Conservation (phyloP, 495 filamentous ascomycete species). For the Penicillium soppii region DNA sequence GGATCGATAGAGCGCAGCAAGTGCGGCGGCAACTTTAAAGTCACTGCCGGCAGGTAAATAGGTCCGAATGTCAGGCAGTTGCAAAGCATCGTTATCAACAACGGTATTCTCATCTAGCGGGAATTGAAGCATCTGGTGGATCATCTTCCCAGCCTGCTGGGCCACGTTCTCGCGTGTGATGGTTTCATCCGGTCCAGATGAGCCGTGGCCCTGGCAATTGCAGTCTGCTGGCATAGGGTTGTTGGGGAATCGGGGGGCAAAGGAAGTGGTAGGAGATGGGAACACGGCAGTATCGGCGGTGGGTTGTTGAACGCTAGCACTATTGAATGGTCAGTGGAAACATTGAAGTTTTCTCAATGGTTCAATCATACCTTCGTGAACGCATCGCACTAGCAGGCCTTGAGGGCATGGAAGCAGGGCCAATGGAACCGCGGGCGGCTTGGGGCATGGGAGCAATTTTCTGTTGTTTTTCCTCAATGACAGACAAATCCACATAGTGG, state of each 20-base stretch:
- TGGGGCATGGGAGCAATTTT: slow-evolving; percentile 31
- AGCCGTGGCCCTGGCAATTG: slow-evolving; percentile 25
- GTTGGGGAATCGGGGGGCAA: slow-evolving; percentile 30
- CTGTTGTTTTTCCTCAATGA: slow-evolving; percentile 55
- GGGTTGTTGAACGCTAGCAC: slow-evolving; percentile 47
- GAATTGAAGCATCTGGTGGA: slow-evolving; percentile 67
- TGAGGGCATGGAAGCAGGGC: slow-evolving; percentile 17
- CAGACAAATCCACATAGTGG: slow-evolving; percentile 87
- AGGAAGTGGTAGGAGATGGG: slow-evolving; percentile 57
- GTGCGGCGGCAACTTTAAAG: slow-evolving; percentile 73
- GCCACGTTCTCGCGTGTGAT: slow-evolving; percentile 45
- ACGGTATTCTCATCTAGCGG: slow-evolving; percentile 49
- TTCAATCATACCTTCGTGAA: slow-evolving; percentile 34
- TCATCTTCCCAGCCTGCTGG: slow-evolving; percentile 52
- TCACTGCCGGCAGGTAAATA: slow-evolving; percentile 77
- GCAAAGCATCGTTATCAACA: slow-evolving; percentile 64
- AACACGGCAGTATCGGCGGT: slow-evolving; percentile 67
- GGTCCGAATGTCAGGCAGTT: slow-evolving; percentile 72
- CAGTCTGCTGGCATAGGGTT: slow-evolving; percentile 25
- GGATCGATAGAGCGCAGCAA: slow-evolving; percentile 84
- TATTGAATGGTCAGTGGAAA: slow-evolving; percentile 13
- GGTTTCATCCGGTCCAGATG: slow-evolving; percentile 19
- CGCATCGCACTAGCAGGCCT: slow-evolving; percentile 28
- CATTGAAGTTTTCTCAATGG: background rate
- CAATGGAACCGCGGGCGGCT: slow-evolving; percentile 20